Evolutionary conservation across 345 rosid species (phyloP).

Genomic region (Lagerstroemia speciosa): DNA sequence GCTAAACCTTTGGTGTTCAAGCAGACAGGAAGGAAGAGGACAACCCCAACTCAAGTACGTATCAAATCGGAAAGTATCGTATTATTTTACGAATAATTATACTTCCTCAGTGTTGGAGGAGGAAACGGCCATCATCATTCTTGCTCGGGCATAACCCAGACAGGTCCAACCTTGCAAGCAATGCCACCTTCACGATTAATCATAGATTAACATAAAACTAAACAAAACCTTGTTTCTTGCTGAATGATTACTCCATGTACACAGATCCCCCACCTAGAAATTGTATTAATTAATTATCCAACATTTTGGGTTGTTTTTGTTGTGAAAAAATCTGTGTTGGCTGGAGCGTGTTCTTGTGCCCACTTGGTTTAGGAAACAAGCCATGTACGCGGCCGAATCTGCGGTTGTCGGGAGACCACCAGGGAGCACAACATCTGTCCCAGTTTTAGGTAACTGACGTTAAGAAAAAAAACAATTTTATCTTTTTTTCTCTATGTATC

Average conservation of each 20-base stretch:
- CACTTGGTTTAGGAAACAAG: conserved; percentile 7
- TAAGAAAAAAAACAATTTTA: neutral
- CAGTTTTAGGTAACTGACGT: neutral
- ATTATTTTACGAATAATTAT: too few relatives aligned
- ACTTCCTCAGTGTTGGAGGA: too few relatives aligned
- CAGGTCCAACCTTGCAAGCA: conserved; percentile 20
- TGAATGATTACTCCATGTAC: neutral
- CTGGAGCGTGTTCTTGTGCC: neutral
- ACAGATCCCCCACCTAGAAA: conserved; percentile 8
- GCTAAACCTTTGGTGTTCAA: too few relatives aligned
- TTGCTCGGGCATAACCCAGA: conserved; percentile 13
- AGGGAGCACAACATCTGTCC: conserved; percentile 18
- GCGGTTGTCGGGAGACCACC: conserved; percentile 9
- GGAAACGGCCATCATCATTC: conserved; percentile 8
- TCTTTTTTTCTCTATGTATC: too few relatives aligned
- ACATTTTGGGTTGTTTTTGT: neutral
- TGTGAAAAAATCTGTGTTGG: neutral
- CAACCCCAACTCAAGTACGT: too few relatives aligned
- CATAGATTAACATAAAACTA: neutral
- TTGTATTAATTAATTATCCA: neutral
- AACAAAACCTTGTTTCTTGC: neutral
- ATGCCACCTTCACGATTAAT: conserved; percentile 10
- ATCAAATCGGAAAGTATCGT: too few relatives aligned
- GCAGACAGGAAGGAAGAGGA: too few relatives aligned
- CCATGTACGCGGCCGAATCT: conserved; percentile 11